These are phyloP conservation scores for Sphagnum magellanicum DNA, from an alignment of 228 moss, liverwort and hornwort genomes.

Conservation along the genomic window DNA sequence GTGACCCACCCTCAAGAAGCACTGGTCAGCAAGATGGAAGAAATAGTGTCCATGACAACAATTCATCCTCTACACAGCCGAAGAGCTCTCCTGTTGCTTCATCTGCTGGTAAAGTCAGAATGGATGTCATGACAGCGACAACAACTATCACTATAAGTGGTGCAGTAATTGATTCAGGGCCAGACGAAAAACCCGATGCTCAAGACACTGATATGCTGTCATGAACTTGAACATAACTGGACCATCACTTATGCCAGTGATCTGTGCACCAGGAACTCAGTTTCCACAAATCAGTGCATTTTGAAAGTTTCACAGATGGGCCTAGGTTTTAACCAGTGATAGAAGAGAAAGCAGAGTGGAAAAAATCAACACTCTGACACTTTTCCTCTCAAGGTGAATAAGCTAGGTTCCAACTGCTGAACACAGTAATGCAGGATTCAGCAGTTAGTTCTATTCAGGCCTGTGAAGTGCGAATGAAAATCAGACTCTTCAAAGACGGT, in stretches of 20 bases:
- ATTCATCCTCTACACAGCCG: constrained; percentile 36
- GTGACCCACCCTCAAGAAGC: constrained; percentile 59
- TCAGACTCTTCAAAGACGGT: no score
- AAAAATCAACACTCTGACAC: no score
- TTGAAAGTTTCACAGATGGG: no score
- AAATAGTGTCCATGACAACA: constrained; percentile 51
- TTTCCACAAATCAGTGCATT: no score
- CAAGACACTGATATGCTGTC: constrained; percentile 41
- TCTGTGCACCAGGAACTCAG: no score
- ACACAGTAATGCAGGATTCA: no score
- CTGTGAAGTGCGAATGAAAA: no score
- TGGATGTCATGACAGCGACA: constrained; percentile 22
- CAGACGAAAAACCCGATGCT: constrained; percentile 27
- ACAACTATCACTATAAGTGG: constrained; percentile 16
- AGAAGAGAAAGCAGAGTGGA: no score
- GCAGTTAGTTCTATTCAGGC: no score
- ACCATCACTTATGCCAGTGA: neutral
- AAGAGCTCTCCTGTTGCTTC: constrained; percentile 52
- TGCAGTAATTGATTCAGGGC: constrained; percentile 11
- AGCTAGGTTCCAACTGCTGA: no score
- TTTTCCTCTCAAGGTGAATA: no score
- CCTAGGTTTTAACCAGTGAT: no score
- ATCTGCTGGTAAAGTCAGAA: constrained; percentile 28
- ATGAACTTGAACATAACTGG: neutral
- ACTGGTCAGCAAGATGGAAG: constrained; percentile 32